Percentiles rank a stretch among this genome's conserved stretches.
phyloP scores from a whole-genome alignment of 1,284 basidiomycete species.

The Trametes hirsuta region DNA sequence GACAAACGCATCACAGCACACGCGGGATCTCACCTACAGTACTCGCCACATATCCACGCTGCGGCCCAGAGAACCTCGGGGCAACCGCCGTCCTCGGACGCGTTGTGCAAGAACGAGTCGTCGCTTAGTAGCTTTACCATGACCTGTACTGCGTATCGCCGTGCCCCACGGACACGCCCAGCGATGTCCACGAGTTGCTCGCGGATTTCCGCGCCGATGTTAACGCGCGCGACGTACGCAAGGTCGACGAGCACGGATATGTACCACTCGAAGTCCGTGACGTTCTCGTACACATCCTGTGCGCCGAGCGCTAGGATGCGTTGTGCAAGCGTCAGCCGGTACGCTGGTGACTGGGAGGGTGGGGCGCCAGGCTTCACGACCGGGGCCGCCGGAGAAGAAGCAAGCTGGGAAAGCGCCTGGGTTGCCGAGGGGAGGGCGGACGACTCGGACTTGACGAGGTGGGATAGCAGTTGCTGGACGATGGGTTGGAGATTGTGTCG shows the following conservation, averaged over 20 bases:
- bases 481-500: constrained; percentile 86
- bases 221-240: constrained; percentile 80
- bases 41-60: constrained; percentile 96
- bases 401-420: constrained; percentile 60
- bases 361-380: constrained; percentile 41
- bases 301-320: constrained; percentile 85
- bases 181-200: constrained; percentile 89
- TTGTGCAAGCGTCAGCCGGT: constrained; percentile 82
- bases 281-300: constrained; percentile 82
- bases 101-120: constrained; percentile 67
- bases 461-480: constrained; percentile 84
- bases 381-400: constrained; percentile 43
- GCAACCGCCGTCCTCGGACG: constrained; percentile 65
- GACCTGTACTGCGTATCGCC: constrained; percentile 80
- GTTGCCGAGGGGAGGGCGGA: constrained; percentile 58
- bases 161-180: constrained; percentile 77
- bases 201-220: constrained; percentile 75
- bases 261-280: constrained; percentile 97
- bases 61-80: constrained; percentile 89
- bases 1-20: background rate
- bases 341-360: constrained; percentile 73
- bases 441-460: constrained; percentile 73
- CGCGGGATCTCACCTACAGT: constrained; percentile 64
- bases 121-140: constrained; percentile 83
- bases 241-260: constrained; percentile 92